These are phyloP conservation scores for Trichoderma koningiopsis DNA, from an alignment of 2,329 filamentous ascomycete genomes.

Conservation along the genomic window DNA sequence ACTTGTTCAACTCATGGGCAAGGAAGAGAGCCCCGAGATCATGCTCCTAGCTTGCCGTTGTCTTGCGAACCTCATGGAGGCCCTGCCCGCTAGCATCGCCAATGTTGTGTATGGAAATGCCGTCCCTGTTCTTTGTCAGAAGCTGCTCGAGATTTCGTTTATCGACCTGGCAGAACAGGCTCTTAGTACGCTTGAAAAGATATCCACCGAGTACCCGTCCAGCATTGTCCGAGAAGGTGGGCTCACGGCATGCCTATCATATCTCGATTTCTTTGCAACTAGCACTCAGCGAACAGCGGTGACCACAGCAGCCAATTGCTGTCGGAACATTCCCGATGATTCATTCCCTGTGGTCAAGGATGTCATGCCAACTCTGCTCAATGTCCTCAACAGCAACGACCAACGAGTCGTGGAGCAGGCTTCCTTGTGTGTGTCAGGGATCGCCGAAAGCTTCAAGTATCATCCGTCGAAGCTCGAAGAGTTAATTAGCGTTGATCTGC, in stretches of 20 bases:
- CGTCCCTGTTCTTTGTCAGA: slow-evolving; percentile 91
- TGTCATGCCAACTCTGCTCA: slow-evolving; percentile 93
- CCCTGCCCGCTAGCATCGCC: slow-evolving; percentile 84
- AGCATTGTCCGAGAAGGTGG: slow-evolving; percentile 96
- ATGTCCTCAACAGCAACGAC: slow-evolving; percentile 88
- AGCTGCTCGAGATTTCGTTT: slow-evolving; percentile 92
- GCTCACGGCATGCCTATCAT: slow-evolving; percentile 91
- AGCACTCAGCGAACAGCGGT: slow-evolving; percentile 96
- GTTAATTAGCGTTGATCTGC: slow-evolving; percentile 82
- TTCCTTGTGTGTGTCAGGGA: slow-evolving; percentile 90
- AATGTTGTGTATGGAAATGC: slow-evolving; percentile 98
- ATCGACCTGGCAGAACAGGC: slow-evolving; percentile 98
- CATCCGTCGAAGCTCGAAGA: slow-evolving; percentile 87
- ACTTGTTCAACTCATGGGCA: slow-evolving; percentile 87
- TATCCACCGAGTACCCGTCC: slow-evolving; percentile 91
- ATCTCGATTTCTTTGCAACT: slow-evolving; percentile 95
- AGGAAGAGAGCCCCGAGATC: slow-evolving; percentile 92
- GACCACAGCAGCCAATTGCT: slow-evolving; percentile 96
- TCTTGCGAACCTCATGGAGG: slow-evolving; percentile 97
- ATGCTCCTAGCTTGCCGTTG: slow-evolving; percentile 97
- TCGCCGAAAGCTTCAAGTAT: slow-evolving; percentile 96
- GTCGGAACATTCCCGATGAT: slow-evolving; percentile 92
- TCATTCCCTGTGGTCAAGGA: slow-evolving; percentile 89
- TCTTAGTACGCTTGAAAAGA: slow-evolving; percentile 94
- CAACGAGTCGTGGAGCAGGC: slow-evolving; percentile 97